Evolutionary conservation across 1,139 yeast species (phyloP), one percentile per base, ranked within the genome.

Genomic region (Pneumocystis canis): DNA sequence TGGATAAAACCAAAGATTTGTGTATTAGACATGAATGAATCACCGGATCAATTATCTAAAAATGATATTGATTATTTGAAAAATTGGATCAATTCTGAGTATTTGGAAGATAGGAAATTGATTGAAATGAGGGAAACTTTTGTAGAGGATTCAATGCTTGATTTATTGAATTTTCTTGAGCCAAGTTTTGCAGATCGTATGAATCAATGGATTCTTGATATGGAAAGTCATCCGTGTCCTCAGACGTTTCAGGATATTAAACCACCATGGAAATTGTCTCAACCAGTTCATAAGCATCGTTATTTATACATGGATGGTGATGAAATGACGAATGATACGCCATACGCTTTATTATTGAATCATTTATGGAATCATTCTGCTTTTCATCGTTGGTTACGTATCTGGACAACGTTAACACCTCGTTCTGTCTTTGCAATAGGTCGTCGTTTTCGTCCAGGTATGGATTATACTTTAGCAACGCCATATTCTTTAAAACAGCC

Each of bases 281-380:
- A 87, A 56, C 97, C 98, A n/a, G 95, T 97, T 9, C 97, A 90
- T 72, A 89, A 94, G 71, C 92, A 89, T 74, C 78, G 97, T 67
- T 94, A 80, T 73, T 74, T 89, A 79, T 92, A 89, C 71, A 78
- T 61, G 2, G 63, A 61, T 20, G 9, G 31, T 14, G 9, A 40
- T 16, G 28, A 39, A 39, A 25, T 14, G 9, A 33, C 40, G 28
- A 31, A 32, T 31, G 20, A 33, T 9, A 57, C 62, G n/a, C 59
- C 59, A 9, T 40, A 35, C 11, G 33, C 6, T 9, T 32, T 40
- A 7, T 32, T 61, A 6, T 62, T 62, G 30, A 47, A 41, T 37
- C 35, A 56, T n/a, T 37, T 61, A 20, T 56, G 35, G 6, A 58
- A 33, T n/a, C 59, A 54, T 47, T 39, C 63, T 56, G 56, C 63